These are phyloP conservation scores for Chalciporus sphaerocephalus DNA, from an alignment of 768 basidiomycete species.

Conservation along the genomic window DNA sequence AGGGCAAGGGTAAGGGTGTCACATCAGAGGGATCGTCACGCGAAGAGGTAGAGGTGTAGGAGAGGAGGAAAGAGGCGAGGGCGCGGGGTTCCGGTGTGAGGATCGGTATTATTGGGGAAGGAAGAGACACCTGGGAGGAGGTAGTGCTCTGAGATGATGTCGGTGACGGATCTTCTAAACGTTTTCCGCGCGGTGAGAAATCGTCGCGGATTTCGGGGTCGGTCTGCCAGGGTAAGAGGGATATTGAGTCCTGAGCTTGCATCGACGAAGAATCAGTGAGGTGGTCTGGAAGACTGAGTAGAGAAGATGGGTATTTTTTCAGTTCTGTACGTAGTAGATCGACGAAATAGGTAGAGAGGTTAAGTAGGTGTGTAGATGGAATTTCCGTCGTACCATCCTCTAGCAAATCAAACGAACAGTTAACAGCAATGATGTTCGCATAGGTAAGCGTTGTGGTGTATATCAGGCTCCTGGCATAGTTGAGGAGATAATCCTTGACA, in stretches of 20 bases:
- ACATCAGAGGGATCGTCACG: not conserved
- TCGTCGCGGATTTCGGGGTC: not conserved
- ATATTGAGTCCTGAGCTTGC: not conserved
- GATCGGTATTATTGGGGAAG: constrained; percentile 75
- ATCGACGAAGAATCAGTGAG: constrained; percentile 2
- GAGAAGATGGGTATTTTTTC: constrained; percentile 22
- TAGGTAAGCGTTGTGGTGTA: constrained; percentile 86
- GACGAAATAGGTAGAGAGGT: constrained; percentile 31
- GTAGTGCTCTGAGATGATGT: not conserved
- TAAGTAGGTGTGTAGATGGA: constrained; percentile 24
- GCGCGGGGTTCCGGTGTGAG: constrained; percentile 73
- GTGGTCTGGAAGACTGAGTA: constrained; percentile 26
- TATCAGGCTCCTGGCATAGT: constrained; percentile 87
- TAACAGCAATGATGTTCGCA: constrained; percentile 69
- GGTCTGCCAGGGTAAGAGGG: constrained; percentile 7
- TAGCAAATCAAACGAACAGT: constrained; percentile 77
- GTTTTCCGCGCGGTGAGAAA: not conserved
- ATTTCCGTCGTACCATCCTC: constrained; percentile 58
- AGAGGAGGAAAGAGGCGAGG: constrained; percentile 61
- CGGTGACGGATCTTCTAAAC: not conserved
- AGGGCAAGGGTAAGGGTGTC: not conserved
- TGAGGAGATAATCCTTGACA: constrained; percentile 80
- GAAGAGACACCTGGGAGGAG: not conserved
- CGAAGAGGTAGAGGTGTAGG: constrained; percentile 7
- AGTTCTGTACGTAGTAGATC: constrained; percentile 30